Percentiles rank a stretch among this genome's conserved stretches.
Evolutionary conservation across 1,284 basidiomycete species (phyloP).

Genomic region (Leucoagaricus sp.): DNA sequence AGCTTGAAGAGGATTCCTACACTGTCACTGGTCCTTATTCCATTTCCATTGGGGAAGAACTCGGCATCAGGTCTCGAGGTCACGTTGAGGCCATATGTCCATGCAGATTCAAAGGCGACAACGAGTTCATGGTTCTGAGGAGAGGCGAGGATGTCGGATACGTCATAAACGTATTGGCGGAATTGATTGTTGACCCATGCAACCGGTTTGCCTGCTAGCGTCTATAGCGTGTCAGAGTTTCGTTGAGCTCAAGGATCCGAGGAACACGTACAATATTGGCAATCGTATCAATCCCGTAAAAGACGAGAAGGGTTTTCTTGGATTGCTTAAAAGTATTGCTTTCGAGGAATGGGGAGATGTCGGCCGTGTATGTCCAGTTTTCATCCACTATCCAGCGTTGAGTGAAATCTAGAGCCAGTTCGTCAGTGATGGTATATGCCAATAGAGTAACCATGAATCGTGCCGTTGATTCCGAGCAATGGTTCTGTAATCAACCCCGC

Average conservation of each 20-base stretch:
- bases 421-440: constrained; percentile 1
- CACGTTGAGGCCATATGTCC: constrained; percentile 53
- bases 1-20: constrained; percentile 15
- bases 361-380: constrained; percentile 64
- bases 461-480: constrained; percentile 56
- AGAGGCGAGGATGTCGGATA: constrained; percentile 41
- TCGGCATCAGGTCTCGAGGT: constrained; percentile 49
- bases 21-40: constrained; percentile 19
- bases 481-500: constrained; percentile 59
- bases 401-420: constrained; percentile 44
- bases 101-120: constrained; percentile 54
- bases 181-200: constrained; percentile 63
- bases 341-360: constrained; percentile 44
- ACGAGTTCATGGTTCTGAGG: constrained; percentile 46
- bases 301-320: constrained; percentile 48
- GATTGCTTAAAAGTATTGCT: constrained; percentile 23
- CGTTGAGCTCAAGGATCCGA: neutral
- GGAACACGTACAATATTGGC: constrained; percentile 44
- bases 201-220: constrained; percentile 50
- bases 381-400: constrained; percentile 60
- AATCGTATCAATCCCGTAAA: constrained; percentile 61
- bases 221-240: constrained; percentile 31
- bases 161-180: constrained; percentile 54
- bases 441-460: constrained; percentile 13
- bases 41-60: constrained; percentile 28